Percentiles rank a stretch among this genome's conserved stretches.
Evolutionary conservation across 495 filamentous ascomycete genomes (phyloP).

Genomic region (Gamarada debralockiae): DNA sequence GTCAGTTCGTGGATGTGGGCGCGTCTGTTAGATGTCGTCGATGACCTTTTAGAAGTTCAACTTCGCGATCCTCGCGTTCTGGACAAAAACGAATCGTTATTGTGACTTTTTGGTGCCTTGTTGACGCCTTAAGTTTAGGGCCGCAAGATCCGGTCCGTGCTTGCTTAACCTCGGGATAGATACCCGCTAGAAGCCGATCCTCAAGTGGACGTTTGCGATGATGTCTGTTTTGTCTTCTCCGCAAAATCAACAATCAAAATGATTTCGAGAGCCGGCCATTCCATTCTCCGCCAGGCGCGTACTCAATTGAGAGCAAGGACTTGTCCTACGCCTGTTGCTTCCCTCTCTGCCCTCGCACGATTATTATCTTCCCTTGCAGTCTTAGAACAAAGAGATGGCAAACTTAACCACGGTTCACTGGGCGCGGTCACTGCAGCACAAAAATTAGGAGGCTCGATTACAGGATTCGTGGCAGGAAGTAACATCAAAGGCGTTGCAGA

Average conservation of each 20-base stretch:
- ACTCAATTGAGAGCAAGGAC: constrained; percentile 22
- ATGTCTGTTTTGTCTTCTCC: not conserved
- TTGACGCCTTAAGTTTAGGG: no score
- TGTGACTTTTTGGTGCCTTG: no score
- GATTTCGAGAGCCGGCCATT: constrained; percentile 35
- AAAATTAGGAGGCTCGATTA: constrained; percentile 81
- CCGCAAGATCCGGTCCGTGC: no score
- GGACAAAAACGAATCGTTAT: no score
- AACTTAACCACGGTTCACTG: constrained; percentile 76
- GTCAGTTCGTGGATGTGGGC: not conserved
- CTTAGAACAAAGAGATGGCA: constrained; percentile 89
- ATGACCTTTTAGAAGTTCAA: not conserved
- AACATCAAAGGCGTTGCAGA: constrained; percentile 76
- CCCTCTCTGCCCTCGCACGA: constrained; percentile 51
- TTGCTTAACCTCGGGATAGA: constrained; percentile 8
- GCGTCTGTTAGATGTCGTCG: not conserved
- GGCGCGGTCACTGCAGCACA: constrained; percentile 82
- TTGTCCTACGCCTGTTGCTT: constrained; percentile 15
- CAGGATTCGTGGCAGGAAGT: constrained; percentile 83
- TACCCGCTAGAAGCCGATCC: not conserved
- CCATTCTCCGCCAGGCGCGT: constrained; percentile 45
- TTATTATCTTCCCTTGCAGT: constrained; percentile 85
- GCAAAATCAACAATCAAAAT: constrained; percentile 14
- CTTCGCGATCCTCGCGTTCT: not conserved
- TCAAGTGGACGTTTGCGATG: not conserved